phyloP scores from a whole-genome alignment of 176 grass and related monocot genomes.

The Tuctoria greenei region DNA sequence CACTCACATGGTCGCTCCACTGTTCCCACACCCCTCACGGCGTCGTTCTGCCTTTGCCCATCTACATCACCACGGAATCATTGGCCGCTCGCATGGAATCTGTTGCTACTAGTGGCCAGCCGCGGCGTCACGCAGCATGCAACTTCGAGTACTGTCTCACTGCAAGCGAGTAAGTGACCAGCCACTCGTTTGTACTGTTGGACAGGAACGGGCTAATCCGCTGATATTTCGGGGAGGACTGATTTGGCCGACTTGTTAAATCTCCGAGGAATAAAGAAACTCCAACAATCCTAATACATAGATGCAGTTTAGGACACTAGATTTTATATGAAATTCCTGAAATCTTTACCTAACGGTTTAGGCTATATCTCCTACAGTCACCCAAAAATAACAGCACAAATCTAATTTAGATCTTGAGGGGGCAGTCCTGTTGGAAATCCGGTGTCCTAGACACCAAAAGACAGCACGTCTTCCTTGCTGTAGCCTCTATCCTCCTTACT shows the following conservation, averaged over 20 bases:
- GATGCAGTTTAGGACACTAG: background rate
- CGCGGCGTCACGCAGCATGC: background rate
- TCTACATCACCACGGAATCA: constrained; percentile 27
- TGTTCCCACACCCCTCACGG: constrained; percentile 10
- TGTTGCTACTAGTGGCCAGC: background rate
- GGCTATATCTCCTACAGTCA: too few species aligned
- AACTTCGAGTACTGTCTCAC: background rate
- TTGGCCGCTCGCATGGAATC: constrained; percentile 9
- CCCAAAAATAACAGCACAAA: too few species aligned
- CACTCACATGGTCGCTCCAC: constrained; percentile 34
- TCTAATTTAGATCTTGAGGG: too few species aligned
- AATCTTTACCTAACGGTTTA: background rate
- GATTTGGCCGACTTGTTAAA: background rate
- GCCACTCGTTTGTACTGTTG: background rate
- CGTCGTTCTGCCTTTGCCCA: background rate
- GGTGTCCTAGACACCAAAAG: too few species aligned
- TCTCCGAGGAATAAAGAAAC: background rate
- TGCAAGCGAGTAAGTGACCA: background rate
- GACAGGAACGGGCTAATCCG: background rate
- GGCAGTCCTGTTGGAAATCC: too few species aligned
- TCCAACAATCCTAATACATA: too few species aligned
- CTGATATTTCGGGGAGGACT: background rate
- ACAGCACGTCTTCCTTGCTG: too few species aligned
- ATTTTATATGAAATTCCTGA: background rate
- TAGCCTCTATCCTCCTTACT: too few species aligned